Conservation (phyloP, 2,329 filamentous ascomycete species). For the Chrysoporthe austroafricana region DNA sequence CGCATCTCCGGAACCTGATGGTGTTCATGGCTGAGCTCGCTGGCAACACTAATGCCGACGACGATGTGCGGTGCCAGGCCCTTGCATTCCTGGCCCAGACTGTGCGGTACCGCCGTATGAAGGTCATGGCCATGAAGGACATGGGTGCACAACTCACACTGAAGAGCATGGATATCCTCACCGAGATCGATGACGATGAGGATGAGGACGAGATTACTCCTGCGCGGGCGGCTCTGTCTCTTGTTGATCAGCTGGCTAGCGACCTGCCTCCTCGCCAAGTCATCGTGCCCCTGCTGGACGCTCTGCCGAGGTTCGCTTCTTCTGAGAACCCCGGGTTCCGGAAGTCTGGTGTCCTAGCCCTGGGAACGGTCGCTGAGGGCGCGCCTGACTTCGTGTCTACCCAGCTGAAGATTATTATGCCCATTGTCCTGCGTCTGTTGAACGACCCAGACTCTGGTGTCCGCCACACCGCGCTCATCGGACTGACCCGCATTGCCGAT, state of each 20-base stretch:
- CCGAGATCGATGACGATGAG: conserved; percentile 80
- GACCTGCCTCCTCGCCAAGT: conserved; percentile 92
- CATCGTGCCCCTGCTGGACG: conserved; percentile 86
- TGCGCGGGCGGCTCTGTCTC: conserved; percentile 78
- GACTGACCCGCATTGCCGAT: conserved; percentile 87
- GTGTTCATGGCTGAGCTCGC: conserved; percentile 92
- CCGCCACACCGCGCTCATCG: conserved; percentile 83
- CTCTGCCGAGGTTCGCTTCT: conserved; percentile 80
- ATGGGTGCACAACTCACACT: conserved; percentile 86
- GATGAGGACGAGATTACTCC: conserved; percentile 88
- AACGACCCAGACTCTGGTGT: conserved; percentile 84
- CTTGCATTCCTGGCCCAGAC: conserved; percentile 93
- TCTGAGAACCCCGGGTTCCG: conserved; percentile 77
- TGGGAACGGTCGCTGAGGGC: conserved; percentile 94
- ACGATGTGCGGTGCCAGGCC: conserved; percentile 87
- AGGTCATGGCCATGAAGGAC: conserved; percentile 84
- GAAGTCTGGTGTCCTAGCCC: conserved; percentile 86
- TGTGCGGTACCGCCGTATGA: conserved; percentile 90
- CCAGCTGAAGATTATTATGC: conserved; percentile 84
- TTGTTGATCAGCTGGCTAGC: conserved; percentile 87
- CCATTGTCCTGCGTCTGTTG: conserved; percentile 80
- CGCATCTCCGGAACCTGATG: conserved; percentile 87
- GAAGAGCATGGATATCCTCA: conserved; percentile 86
- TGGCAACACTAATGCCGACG: conserved; percentile 74
- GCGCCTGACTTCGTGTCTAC: conserved; percentile 97